Evolutionary conservation across 2,329 filamentous ascomycete species (phyloP), one percentile per base, ranked within the genome.

Genomic region (Claviceps quebecensis): DNA sequence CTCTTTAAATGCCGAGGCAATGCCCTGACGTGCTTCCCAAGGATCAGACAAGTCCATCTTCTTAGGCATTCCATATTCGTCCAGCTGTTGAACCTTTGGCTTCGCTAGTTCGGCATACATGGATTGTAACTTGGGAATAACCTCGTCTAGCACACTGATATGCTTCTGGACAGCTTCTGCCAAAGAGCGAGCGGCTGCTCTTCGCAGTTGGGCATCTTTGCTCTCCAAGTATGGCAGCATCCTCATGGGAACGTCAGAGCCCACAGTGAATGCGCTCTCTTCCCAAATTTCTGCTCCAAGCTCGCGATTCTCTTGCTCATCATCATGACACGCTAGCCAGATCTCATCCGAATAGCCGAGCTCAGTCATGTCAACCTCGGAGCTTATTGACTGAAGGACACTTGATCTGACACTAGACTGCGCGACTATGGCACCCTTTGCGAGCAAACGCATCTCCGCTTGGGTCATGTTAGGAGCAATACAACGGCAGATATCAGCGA

Each of bases 11-110:
- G 89, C 84, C 22, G 89, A 76, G 8, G 88, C 91, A 59, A 96
- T 84, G 51, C 93, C 93, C 61, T 95, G 90, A 57, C 94, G 80
- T 13, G 81, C 80, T 65, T 96, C 89, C 91, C 91, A 98, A 2
- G 84, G 86, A 67, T 98, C 93, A 5, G 85, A 78, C 11, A 89
- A 72, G 57, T 97, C 87, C 63, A 84, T 82, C 69, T 95, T 97
- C 61, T 82, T 84, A 3, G 88, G 86, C 86, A 98, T 95, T 50
- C 94, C 93, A 63, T 88, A 97, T 56, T 91, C 85, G 63, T 98
- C 91, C 40, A 91, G 81, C 60, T 91, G 83, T 11, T 89, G 87
- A 46, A 85, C 79, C 53, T 85, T 82, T 1, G 89, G 86, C 65
- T 93, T 94, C 6, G 87, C 84, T 56, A 91, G 78, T 56, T 90